Percentiles rank a stretch among this genome's conserved stretches.
phyloP scores from a whole-genome alignment of 2,329 filamentous ascomycete species.

The Colletotrichum coccodes region DNA sequence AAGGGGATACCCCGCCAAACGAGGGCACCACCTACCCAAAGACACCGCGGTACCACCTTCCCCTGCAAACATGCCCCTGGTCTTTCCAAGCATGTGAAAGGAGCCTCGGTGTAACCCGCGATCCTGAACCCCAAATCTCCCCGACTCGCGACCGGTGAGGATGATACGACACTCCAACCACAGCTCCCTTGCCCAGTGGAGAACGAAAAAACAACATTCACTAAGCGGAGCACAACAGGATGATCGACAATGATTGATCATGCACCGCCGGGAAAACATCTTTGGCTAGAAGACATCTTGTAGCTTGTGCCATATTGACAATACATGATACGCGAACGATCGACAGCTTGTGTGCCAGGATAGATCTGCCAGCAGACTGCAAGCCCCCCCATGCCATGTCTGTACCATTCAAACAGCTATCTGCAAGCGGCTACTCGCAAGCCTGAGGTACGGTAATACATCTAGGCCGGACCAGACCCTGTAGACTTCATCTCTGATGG shows the following conservation, averaged over 20 bases:
- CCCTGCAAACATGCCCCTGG: conserved; percentile 3
- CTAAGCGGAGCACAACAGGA: background rate
- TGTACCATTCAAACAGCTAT: background rate
- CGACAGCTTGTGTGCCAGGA: background rate
- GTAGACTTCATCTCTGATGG: conserved; percentile 35
- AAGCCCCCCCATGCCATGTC: background rate
- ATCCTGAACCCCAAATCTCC: conserved; percentile 1
- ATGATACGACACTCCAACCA: too few relatives aligned
- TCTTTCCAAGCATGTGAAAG: conserved; percentile 1
- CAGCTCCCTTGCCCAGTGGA: background rate
- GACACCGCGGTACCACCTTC: background rate
- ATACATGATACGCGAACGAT: background rate
- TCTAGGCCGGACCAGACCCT: conserved; percentile 4
- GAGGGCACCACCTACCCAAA: conserved; percentile 1
- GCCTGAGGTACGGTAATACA: background rate
- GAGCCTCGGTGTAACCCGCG: conserved; percentile 14
- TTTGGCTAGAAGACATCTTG: background rate
- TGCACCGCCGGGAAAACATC: background rate
- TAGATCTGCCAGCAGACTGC: background rate
- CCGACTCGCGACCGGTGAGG: background rate
- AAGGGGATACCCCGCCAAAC: conserved; percentile 6
- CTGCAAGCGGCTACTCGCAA: background rate
- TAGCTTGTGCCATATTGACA: background rate
- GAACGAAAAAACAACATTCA: background rate
- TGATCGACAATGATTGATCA: background rate